A percentile compares a stretch with the other conserved stretches of the same genome.
Evolutionary conservation across 306 rosid species (phyloP).

Genomic region (Lagenaria siceraria): DNA sequence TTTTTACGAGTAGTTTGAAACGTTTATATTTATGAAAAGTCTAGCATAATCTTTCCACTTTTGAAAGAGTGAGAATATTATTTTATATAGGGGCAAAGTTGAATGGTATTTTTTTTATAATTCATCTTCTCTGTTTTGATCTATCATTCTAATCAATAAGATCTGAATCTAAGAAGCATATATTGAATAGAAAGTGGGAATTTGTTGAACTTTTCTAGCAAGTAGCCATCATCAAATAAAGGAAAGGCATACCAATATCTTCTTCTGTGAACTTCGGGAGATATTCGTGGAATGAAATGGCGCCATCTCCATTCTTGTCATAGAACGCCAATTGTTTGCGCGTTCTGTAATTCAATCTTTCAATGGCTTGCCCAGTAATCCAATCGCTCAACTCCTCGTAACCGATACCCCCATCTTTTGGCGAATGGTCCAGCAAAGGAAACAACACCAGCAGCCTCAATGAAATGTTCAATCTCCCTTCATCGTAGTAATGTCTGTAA

Average conservation of each 20-base stretch:
- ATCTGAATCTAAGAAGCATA: too few relatives aligned
- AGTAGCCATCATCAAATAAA: not conserved
- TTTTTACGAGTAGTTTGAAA: too few relatives aligned
- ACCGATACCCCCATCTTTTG: slow-evolving; percentile 34
- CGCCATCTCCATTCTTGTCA: slow-evolving; percentile 39
- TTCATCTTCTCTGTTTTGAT: too few relatives aligned
- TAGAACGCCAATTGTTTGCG: slow-evolving; percentile 21
- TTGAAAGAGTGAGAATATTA: too few relatives aligned
- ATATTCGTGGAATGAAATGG: slow-evolving; percentile 49
- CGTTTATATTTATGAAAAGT: too few relatives aligned
- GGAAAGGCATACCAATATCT: slow-evolving; percentile 30
- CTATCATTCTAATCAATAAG: too few relatives aligned
- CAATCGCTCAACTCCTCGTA: slow-evolving; percentile 39
- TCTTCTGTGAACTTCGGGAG: slow-evolving; percentile 42
- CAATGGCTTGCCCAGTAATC: slow-evolving; percentile 31
- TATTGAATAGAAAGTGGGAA: too few relatives aligned
- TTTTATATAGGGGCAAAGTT: too few relatives aligned
- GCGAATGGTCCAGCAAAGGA: slow-evolving; percentile 51
- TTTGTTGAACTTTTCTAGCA: too few relatives aligned
- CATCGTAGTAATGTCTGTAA: slow-evolving; percentile 16
- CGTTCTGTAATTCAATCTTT: slow-evolving; percentile 33
- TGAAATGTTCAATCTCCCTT: slow-evolving; percentile 44
- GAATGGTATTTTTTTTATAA: too few relatives aligned
- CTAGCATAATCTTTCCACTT: too few relatives aligned
- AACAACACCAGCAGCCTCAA: slow-evolving; percentile 45